Evolutionary conservation across 2,329 filamentous ascomycete species (phyloP).

Genomic region (Aspergillus niger): DNA sequence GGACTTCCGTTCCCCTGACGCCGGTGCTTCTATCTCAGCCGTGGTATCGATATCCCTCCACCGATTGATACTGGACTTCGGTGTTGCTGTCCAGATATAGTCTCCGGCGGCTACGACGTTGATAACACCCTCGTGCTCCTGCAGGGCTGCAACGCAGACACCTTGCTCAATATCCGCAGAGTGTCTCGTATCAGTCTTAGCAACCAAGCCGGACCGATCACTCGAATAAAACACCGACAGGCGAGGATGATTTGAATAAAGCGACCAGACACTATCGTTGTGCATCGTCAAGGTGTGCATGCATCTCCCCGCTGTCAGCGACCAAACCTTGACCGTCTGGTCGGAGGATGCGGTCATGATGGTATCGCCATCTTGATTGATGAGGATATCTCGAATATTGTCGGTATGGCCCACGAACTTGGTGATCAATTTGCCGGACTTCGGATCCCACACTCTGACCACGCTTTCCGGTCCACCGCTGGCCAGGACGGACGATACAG

Average conservation of each 20-base stretch:
- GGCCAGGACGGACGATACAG: slow-evolving; percentile 77
- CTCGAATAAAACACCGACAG: slow-evolving; percentile 92
- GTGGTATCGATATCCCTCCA: slow-evolving; percentile 86
- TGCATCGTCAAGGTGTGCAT: slow-evolving; percentile 99
- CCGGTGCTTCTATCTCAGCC: slow-evolving; percentile 61
- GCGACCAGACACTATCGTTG: slow-evolving; percentile 95
- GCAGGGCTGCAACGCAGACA: slow-evolving; percentile 82
- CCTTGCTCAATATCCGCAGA: slow-evolving; percentile 81
- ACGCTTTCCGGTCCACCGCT: slow-evolving; percentile 93
- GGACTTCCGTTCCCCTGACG: slow-evolving; percentile 41
- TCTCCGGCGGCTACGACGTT: slow-evolving; percentile 66
- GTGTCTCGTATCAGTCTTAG: slow-evolving; percentile 87
- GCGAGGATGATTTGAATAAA: slow-evolving; percentile 84
- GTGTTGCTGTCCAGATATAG: slow-evolving; percentile 86
- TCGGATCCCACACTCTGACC: slow-evolving; percentile 87
- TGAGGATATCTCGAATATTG: slow-evolving; percentile 86
- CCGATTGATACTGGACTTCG: slow-evolving; percentile 86
- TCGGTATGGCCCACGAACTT: slow-evolving; percentile 97
- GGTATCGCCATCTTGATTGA: slow-evolving; percentile 84
- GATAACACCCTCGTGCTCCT: slow-evolving; percentile 76
- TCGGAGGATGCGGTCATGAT: slow-evolving; percentile 95
- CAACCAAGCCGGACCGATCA: slow-evolving; percentile 89
- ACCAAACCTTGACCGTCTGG: slow-evolving; percentile 98
- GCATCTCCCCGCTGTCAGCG: slow-evolving; percentile 88
- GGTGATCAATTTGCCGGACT: slow-evolving; percentile 84